Base-by-base conservation (phyloP, 2,329 filamentous ascomycete species). In the Fusarium xylarioides region DNA sequence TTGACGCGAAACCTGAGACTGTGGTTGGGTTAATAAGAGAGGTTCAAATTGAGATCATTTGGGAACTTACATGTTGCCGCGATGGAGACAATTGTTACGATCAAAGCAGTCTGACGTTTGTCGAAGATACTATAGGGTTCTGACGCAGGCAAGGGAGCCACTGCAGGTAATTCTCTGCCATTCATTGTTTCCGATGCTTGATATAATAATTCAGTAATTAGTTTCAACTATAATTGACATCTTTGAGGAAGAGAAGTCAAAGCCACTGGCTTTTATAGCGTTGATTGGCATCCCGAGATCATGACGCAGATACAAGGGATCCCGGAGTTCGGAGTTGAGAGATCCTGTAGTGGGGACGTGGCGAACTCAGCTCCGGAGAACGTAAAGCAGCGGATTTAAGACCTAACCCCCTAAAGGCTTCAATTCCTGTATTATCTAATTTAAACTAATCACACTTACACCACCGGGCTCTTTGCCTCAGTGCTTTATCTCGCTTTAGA, bases 81-180 rank as follows among this genome's bases (percentile, higher is more conserved):
- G 14, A 82, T 82, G 0, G 87, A 86, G 11, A 85, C 83, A 11
- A 87, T 77, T 7, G 82, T 64, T 1, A 88, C 80, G 32, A 89
- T 86, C 0, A 88, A 26, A 6, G 81, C 79, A 66, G 86, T 87
- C 74, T 89, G 86, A 10, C 82, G 78, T 38, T 79, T 81, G 71
- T 87, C 85, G 32, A 88, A 88, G 30, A 89, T 86, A 71, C 81
- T 88, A 70, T 85, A 85, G 1, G 85, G 86, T 18, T 44, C 28
- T 15, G 5, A 7, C 11, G 19, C 26, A 15, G 46, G 28, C 8
- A 50, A 50, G 4, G n/a, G 11, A 23, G 21, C 47, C 10, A 21
- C 21, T 34, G 16, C 16, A 14, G 11, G 8, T n/a, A n/a, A 1
- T 50, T 50, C 30, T 11, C 4, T 34, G 11, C n/a, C 15, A 23